phyloP scores from a whole-genome alignment of 495 filamentous ascomycete genomes.

The Penicillium diatomitis region DNA sequence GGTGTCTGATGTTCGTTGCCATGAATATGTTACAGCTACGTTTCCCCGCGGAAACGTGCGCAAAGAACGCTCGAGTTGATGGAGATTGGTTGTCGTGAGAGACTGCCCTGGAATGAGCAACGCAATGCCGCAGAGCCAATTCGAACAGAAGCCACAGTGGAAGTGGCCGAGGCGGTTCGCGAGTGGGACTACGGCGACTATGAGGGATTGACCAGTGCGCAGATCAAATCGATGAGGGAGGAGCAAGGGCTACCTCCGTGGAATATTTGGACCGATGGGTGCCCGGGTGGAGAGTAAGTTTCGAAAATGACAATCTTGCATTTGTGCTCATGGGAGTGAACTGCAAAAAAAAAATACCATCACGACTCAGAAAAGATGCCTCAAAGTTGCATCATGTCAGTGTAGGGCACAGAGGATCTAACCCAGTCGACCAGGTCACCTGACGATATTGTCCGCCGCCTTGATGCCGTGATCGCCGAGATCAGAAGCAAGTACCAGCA shows the following conservation, averaged over 20 bases:
- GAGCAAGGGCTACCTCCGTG: constrained; percentile 38
- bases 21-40: constrained; percentile 43
- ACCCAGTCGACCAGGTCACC: constrained; percentile 39
- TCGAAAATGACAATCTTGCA: too few species aligned
- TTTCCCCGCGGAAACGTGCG: constrained; percentile 80
- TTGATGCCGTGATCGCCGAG: constrained; percentile 67
- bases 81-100: constrained; percentile 44
- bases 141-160: constrained; percentile 45
- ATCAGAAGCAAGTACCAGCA: constrained; percentile 53
- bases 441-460: constrained; percentile 53
- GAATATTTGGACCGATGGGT: constrained; percentile 84
- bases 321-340: too few species aligned
- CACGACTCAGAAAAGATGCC: too few species aligned
- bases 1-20: too few species aligned
- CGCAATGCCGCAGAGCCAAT: constrained; percentile 34
- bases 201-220: constrained; percentile 71
- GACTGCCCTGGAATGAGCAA: constrained; percentile 44
- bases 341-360: too few species aligned
- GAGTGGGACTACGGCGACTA: constrained; percentile 98
- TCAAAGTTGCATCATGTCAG: too few species aligned
- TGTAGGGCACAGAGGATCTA: neutral
- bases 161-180: constrained; percentile 67
- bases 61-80: constrained; percentile 83
- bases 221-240: constrained; percentile 53
- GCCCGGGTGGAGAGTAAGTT: constrained; percentile 56